Base-by-base conservation (phyloP, 257 asterid species). In the Plantago ovata region DNA sequence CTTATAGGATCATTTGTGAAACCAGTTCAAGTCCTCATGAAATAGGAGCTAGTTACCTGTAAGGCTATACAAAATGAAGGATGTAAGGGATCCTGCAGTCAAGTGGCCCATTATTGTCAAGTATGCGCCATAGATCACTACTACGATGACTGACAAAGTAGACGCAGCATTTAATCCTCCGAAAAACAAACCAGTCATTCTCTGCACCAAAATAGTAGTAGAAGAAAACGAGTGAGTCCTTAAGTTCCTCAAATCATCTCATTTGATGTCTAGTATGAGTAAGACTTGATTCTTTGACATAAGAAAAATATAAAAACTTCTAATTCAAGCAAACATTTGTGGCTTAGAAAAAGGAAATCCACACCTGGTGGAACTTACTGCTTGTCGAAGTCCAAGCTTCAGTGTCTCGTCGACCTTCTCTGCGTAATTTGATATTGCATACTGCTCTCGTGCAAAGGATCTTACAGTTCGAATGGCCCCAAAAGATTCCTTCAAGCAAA, bases 401-500 rank as follows among this genome's bases (percentile, higher is more conserved):
- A 84, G 55, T 12, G 81, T 76, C 69, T 84, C 82, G 10, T 81
- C 84, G 53, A 84, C 86, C 70, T 84, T 84, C 53, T 74, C 82
- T 0, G 89, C 71, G 64, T 84, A 84, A 46, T 83, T 69, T 47
- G 80, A 66, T 47, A 72, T 71, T 49, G 76, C 83, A 56, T 71
- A 68, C 60, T 76, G 71, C 65, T 80, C 91, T 51, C 73, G 83
- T 9, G 91, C 91, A 67, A 83, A 83, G 46, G 88, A 84, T 76
- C 93, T 84, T 60, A 84, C 86, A 1, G 85, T 81, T 24, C 88
- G 77, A 28, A 84, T 58, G 28, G 88, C 86, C 7, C 88, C 88
- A 74, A 84, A 81, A 10, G 85, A 69, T 81, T 84, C 86, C 93
- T 84, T 58, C 54, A 68, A 41, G 68, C 36, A 28, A 28, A 28